Conservation (phyloP, 805 yeast species). For the Spencermartinsiella europaea region DNA sequence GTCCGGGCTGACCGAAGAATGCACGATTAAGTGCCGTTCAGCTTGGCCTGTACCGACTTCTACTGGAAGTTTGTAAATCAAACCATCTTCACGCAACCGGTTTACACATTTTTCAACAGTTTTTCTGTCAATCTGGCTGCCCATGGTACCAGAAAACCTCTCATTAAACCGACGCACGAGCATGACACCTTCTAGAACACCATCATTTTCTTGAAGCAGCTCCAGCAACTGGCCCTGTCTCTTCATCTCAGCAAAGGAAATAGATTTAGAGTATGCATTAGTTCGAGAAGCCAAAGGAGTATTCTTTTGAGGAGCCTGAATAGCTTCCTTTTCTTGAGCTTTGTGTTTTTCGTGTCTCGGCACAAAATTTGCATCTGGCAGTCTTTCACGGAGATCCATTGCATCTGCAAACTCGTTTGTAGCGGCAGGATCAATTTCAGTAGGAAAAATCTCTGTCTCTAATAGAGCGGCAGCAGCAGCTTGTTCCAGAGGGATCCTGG, state of each 20-base stretch:
- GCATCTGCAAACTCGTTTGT: neutral
- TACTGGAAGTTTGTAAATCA: neutral
- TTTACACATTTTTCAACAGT: slow-evolving; percentile 46
- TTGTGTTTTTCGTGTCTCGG: neutral
- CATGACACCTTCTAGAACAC: slow-evolving; percentile 40
- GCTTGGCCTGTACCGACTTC: neutral
- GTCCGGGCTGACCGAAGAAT: slow-evolving; percentile 22
- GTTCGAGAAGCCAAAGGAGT: neutral
- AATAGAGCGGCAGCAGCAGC: neutral
- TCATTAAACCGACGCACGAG: slow-evolving; percentile 41
- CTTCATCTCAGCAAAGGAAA: slow-evolving; percentile 41
- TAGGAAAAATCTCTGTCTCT: neutral
- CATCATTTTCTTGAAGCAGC: slow-evolving; percentile 40
- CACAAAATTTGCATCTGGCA: neutral
- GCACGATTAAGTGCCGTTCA: slow-evolving; percentile 25
- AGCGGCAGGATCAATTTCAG: neutral
- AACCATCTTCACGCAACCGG: neutral
- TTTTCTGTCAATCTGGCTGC: slow-evolving; percentile 47
- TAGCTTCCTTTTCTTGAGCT: no score
- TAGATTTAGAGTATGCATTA: slow-evolving; percentile 1
- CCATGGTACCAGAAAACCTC: slow-evolving; percentile 25
- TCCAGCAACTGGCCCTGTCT: slow-evolving; percentile 42
- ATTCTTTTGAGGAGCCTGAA: neutral
- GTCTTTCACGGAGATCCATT: neutral
- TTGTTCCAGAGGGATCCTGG: neutral